These are phyloP conservation scores for Royoungia palumana DNA, from an alignment of 768 basidiomycete species.

Conservation along the genomic window DNA sequence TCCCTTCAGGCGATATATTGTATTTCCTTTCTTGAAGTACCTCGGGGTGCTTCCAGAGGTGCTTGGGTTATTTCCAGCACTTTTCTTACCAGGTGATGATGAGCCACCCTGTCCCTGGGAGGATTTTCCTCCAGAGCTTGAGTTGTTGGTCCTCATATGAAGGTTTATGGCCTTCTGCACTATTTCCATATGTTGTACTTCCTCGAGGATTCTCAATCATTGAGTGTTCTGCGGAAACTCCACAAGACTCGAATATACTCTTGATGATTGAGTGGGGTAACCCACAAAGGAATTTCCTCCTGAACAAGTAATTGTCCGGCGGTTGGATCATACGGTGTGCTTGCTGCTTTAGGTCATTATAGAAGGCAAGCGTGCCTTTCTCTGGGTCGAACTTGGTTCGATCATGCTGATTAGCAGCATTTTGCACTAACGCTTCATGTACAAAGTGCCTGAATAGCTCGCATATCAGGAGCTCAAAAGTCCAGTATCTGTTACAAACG, in stretches of 20 bases:
- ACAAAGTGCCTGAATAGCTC: background rate
- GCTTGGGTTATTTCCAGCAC: too few species aligned
- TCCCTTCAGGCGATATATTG: too few species aligned
- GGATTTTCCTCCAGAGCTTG: too few species aligned
- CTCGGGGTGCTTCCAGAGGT: too few species aligned
- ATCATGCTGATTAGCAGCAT: background rate
- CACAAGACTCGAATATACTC: too few species aligned
- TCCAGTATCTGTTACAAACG: too few species aligned
- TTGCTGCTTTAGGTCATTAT: background rate
- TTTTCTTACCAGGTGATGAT: too few species aligned
- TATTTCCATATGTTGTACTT: background rate
- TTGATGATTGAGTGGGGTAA: background rate
- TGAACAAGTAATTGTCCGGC: background rate
- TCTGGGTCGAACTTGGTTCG: slow-evolving; percentile 14
- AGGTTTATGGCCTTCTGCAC: background rate
- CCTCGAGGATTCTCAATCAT: background rate
- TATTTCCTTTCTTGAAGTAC: too few species aligned
- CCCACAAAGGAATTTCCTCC: background rate
- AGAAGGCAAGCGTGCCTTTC: background rate
- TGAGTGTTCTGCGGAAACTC: background rate
- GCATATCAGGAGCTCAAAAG: too few species aligned
- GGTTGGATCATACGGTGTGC: background rate
- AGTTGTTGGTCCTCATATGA: background rate
- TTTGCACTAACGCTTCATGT: background rate
- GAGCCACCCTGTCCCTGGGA: too few species aligned